These are phyloP conservation scores for Diaporthe batatas DNA, from an alignment of 2,329 filamentous ascomycete species.

Conservation along the genomic window DNA sequence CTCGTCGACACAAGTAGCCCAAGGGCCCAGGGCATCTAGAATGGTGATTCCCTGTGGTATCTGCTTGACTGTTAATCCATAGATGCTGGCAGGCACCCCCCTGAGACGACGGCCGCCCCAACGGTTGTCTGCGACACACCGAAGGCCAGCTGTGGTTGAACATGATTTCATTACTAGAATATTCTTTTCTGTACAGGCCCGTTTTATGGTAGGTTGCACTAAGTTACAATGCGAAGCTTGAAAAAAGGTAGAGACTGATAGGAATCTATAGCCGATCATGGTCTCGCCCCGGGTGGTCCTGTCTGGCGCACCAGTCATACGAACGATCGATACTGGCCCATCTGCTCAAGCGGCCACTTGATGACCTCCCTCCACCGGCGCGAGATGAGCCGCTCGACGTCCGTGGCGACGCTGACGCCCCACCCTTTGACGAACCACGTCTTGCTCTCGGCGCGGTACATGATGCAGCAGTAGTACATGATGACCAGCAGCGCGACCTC, in stretches of 20 bases:
- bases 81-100: too few relatives aligned
- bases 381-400: conserved; percentile 34
- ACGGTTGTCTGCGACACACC: too few relatives aligned
- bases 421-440: conserved; percentile 44
- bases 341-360: conserved; percentile 39
- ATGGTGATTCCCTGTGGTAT: too few relatives aligned
- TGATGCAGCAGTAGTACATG: conserved; percentile 46
- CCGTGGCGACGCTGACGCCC: conserved; percentile 24
- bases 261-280: conserved; percentile 23
- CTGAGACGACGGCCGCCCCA: too few relatives aligned
- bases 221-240: conserved; percentile 31
- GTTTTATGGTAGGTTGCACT: neutral
- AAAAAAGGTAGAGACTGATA: conserved; percentile 21
- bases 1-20: too few relatives aligned
- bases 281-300: neutral
- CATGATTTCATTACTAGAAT: conserved; percentile 15
- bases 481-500: conserved; percentile 44
- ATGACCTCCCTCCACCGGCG: conserved; percentile 27
- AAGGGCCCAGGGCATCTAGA: too few relatives aligned
- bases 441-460: conserved; percentile 42
- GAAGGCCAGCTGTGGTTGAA: neutral
- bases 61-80: too few relatives aligned
- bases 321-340: conserved; percentile 25
- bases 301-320: neutral
- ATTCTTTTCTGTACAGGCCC: conserved; percentile 5